Evolutionary conservation across 225 moss, liverwort and hornwort genomes (phyloP), one percentile per base, ranked within the genome.

Genomic region (Thuidium tamariscinum): DNA sequence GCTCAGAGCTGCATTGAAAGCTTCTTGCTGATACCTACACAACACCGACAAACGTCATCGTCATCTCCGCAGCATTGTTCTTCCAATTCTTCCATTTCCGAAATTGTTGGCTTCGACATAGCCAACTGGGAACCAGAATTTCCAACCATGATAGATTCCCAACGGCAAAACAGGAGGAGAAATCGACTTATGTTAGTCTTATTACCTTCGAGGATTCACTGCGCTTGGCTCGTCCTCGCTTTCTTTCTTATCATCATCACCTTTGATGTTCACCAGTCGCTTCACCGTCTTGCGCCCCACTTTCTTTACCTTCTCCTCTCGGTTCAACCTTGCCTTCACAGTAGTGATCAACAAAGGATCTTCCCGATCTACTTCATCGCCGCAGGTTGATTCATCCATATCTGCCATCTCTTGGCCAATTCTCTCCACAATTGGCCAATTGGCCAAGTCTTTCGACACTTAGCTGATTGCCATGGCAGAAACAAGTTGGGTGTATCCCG

Each of bases 21-120:
- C 94, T 89, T 99, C 94, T 64, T 95, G 75, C 88, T 99, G 98
- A 84, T 99, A 99, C 83, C 98, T 99, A 91, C 84, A 92, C 23
- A 26, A 66, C 56, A 81, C 34, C 55, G 23, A 85, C 56, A 66
- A 6, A 77, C 48, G 23, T 82, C 65, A 9, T 36, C 65, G 36
- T 54, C 67, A 82, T 70, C 55, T 70, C 42, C 42, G 21, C 51
- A 51, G 30, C 73, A 22, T 84, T 72, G 27, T 16, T 30, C 51
- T 27, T 52, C 25, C 57, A 49, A 59, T 16, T 49, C 49, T 3
- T 46, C 66, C 67, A 52, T 37, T 68, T 77, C 57, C 51, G n/a
- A 75, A 75, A n/a, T 46, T 75, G 52, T n/a, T 75, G 52, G 23
- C 55, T 25, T 52, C 81, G 65, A 73, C 66, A 61, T 59, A 80